Conservation (phyloP, 192 early-diverging fungal genomes). For the Dissophora ornata region DNA sequence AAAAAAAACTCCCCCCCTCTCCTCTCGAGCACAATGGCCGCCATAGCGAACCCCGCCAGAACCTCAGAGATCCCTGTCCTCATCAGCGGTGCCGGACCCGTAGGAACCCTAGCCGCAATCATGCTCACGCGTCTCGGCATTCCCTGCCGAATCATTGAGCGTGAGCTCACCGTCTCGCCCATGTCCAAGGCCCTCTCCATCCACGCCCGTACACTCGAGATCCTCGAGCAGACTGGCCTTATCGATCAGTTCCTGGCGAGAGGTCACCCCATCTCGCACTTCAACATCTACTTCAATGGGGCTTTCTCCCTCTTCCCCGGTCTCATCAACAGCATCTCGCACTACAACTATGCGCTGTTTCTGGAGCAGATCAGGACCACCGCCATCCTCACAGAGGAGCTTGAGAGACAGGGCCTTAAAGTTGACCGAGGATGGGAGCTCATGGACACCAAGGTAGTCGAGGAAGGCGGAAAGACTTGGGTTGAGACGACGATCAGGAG, state of each 20-base stretch:
- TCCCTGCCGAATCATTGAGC: slow-evolving; percentile 40
- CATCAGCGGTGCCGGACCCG: slow-evolving; percentile 54
- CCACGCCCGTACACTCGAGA: slow-evolving; percentile 53
- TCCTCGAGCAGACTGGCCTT: slow-evolving; percentile 30
- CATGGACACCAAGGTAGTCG: slow-evolving; percentile 42
- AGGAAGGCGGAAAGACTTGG: slow-evolving; percentile 9
- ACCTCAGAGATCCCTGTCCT: slow-evolving; percentile 33
- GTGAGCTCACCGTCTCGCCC: slow-evolving; percentile 7
- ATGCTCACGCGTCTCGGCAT: slow-evolving; percentile 44
- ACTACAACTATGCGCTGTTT: slow-evolving; percentile 49
- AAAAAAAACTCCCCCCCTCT: not conserved
- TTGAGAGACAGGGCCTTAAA: slow-evolving; percentile 20
- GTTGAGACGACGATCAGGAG: slow-evolving; percentile 42
- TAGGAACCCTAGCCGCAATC: slow-evolving; percentile 38
- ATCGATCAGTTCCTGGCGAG: slow-evolving; percentile 30
- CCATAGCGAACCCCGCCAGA: not conserved
- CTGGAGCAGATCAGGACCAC: slow-evolving; percentile 38
- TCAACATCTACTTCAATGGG: slow-evolving; percentile 37
- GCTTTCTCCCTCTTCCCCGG: slow-evolving; percentile 18
- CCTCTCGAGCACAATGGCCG: not conserved
- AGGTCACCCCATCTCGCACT: slow-evolving; percentile 36
- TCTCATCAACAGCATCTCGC: slow-evolving; percentile 36
- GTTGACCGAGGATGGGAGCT: slow-evolving; percentile 48
- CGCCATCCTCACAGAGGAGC: slow-evolving; percentile 18
- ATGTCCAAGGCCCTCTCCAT: slow-evolving; percentile 49